Evolutionary conservation across 306 rosid species (phyloP).

Genomic region (Mucuna pruriens): DNA sequence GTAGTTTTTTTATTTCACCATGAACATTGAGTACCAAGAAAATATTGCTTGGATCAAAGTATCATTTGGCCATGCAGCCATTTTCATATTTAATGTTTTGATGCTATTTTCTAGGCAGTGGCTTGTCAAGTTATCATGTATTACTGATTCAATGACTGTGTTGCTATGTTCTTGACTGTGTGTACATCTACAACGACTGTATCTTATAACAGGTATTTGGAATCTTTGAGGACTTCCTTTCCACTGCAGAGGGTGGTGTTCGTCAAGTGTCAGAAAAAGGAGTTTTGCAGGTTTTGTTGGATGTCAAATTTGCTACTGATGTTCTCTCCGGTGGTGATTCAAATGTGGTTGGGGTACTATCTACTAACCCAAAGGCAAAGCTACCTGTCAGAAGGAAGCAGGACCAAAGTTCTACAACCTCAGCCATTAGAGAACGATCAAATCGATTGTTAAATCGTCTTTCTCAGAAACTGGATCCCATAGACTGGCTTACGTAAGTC

Average conservation of each 20-base stretch:
- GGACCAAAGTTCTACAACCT: slow-evolving; percentile 58
- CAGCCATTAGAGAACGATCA: slow-evolving; percentile 68
- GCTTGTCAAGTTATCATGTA: background rate
- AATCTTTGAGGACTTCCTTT: slow-evolving; percentile 70
- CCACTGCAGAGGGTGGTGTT: slow-evolving; percentile 63
- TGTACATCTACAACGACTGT: slow-evolving; percentile 24
- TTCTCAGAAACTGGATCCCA: slow-evolving; percentile 91
- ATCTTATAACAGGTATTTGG: slow-evolving; percentile 68
- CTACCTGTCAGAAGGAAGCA: slow-evolving; percentile 71
- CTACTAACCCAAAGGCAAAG: slow-evolving; percentile 55
- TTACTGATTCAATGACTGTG: background rate
- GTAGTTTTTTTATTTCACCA: background rate
- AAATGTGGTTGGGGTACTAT: slow-evolving; percentile 54
- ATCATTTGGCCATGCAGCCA: background rate
- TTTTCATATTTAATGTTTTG: background rate
- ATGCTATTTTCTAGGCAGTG: background rate
- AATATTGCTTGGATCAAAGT: background rate
- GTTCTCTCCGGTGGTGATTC: slow-evolving; percentile 88
- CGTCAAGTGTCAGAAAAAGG: slow-evolving; percentile 90
- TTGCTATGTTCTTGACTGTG: slow-evolving; percentile 7
- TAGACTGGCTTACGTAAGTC: slow-evolving; percentile 99
- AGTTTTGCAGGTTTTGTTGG: slow-evolving; percentile 82
- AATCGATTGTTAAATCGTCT: slow-evolving; percentile 68
- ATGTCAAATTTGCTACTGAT: slow-evolving; percentile 88
- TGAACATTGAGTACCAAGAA: background rate